A percentile compares a stretch with the other conserved stretches of the same genome.
phyloP scores from a whole-genome alignment of 2,329 filamentous ascomycete species.

The Xylaria sp. region DNA sequence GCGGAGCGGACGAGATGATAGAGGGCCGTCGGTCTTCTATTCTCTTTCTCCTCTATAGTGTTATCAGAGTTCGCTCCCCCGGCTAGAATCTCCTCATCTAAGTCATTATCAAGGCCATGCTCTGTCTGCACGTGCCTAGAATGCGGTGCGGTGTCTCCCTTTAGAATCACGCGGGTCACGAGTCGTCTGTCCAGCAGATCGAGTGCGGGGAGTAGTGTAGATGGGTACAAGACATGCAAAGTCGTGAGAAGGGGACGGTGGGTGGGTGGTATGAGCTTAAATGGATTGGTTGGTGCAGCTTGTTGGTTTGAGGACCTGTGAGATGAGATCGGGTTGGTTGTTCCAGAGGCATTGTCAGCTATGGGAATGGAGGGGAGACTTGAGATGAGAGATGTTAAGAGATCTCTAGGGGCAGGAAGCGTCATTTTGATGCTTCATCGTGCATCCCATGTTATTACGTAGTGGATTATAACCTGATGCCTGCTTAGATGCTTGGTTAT shows the following conservation, averaged over 20 bases:
- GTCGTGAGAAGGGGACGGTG: constrained; percentile 73
- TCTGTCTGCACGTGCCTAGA: constrained; percentile 16
- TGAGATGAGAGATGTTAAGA: constrained; percentile 63
- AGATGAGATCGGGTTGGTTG: constrained; percentile 35
- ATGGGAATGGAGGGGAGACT: constrained; percentile 52
- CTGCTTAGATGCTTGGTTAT: not conserved
- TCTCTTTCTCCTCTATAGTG: constrained; percentile 1
- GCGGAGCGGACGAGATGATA: constrained; percentile 75
- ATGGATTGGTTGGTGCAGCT: constrained; percentile 48
- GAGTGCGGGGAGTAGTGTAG: constrained; percentile 82
- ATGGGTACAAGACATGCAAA: constrained; percentile 86
- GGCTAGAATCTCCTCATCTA: constrained; percentile 2
- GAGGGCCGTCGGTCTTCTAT: constrained; percentile 31
- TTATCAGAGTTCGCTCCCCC: not conserved
- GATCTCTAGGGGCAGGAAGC: constrained; percentile 55
- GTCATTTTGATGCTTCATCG: constrained; percentile 41
- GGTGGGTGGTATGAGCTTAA: constrained; percentile 52
- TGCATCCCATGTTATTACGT: not conserved
- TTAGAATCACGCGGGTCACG: constrained; percentile 66
- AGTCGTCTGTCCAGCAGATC: constrained; percentile 86
- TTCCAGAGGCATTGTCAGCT: constrained; percentile 34
- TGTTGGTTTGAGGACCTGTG: constrained; percentile 22
- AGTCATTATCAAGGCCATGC: not conserved
- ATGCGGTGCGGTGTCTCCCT: constrained; percentile 9
- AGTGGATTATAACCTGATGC: not conserved